Conservation (phyloP, 768 basidiomycete genomes). For the Mycena polygramma region DNA sequence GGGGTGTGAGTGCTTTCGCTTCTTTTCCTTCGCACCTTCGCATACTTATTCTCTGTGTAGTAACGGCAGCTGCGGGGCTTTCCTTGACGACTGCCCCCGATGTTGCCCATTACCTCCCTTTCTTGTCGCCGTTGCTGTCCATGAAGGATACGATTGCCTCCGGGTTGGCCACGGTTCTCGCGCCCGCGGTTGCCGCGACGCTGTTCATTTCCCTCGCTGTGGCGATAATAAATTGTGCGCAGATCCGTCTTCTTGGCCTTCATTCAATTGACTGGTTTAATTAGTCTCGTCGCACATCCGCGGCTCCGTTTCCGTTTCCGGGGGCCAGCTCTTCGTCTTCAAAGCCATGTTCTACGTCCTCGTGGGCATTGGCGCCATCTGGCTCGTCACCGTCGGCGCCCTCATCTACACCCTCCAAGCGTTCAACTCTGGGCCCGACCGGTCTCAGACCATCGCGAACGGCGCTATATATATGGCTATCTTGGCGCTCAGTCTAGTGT, state of each 20-base stretch:
- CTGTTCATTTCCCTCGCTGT: conserved; percentile 71
- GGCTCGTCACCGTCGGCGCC: conserved; percentile 77
- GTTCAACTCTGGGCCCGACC: conserved; percentile 56
- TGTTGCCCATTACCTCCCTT: conserved; percentile 77
- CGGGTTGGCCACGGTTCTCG: conserved; percentile 76
- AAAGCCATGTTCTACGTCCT: conserved; percentile 74
- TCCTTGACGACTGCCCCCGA: conserved; percentile 78
- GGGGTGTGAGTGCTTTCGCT: conserved; percentile 63
- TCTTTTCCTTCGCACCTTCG: conserved; percentile 8
- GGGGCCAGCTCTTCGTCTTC: conserved; percentile 70
- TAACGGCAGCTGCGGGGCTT: conserved; percentile 79
- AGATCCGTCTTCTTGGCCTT: not conserved
- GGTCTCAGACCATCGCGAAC: conserved; percentile 66
- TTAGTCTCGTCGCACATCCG: conserved; percentile 67
- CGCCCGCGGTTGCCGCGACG: conserved; percentile 72
- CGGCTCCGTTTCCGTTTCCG: conserved; percentile 74
- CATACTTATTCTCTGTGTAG: conserved; percentile 50
- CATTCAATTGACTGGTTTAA: not conserved
- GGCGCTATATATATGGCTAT: conserved; percentile 81
- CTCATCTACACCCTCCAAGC: conserved; percentile 76
- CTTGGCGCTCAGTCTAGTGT: conserved; percentile 67
- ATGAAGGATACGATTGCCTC: conserved; percentile 62
- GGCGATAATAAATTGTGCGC: conserved; percentile 67
- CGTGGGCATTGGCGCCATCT: conserved; percentile 65
- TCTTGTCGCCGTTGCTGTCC: conserved; percentile 67